Percentiles rank a stretch among this genome's conserved stretches.
These are phyloP conservation scores for Daldinia childiae DNA, from an alignment of 495 filamentous ascomycete genomes.

Conservation along the genomic window DNA sequence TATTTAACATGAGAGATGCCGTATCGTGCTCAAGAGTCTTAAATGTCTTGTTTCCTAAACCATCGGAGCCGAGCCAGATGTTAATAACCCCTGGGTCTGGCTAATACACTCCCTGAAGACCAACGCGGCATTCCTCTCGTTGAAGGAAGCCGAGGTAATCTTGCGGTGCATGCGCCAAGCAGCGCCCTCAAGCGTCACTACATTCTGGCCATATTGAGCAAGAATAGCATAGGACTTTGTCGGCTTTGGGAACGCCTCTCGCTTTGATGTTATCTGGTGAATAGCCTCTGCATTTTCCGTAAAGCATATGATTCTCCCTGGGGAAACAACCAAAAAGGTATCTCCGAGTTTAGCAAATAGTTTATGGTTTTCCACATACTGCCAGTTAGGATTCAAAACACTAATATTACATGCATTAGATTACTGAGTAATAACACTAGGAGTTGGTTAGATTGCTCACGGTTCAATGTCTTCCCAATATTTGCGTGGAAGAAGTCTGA, in stretches of 20 bases:
- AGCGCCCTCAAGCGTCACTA: conserved; percentile 70
- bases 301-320: conserved; percentile 56
- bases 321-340: conserved; percentile 65
- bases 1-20: conserved; percentile 70
- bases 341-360: conserved; percentile 52
- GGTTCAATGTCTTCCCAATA: conserved; percentile 55
- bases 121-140: conserved; percentile 74
- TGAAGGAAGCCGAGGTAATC: conserved; percentile 72
- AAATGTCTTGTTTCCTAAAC: conserved; percentile 56
- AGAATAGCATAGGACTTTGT: conserved; percentile 65
- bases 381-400: conserved; percentile 51
- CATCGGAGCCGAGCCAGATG: conserved; percentile 56
- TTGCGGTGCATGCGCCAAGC: conserved; percentile 75
- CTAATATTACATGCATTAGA: conserved; percentile 36
- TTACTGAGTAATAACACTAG: neutral
- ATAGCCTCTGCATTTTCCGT: conserved; percentile 68
- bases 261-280: conserved; percentile 65
- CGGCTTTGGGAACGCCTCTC: conserved; percentile 75
- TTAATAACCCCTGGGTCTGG: conserved; percentile 65
- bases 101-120: conserved; percentile 69
- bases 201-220: conserved; percentile 69
- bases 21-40: conserved; percentile 64
- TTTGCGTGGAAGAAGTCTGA: conserved; percentile 57
- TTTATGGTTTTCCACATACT: conserved; percentile 46
- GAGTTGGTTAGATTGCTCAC: conserved; percentile 50